Base-by-base conservation (phyloP, 1,284 basidiomycete species). In the Heliocybe sulcata region DNA sequence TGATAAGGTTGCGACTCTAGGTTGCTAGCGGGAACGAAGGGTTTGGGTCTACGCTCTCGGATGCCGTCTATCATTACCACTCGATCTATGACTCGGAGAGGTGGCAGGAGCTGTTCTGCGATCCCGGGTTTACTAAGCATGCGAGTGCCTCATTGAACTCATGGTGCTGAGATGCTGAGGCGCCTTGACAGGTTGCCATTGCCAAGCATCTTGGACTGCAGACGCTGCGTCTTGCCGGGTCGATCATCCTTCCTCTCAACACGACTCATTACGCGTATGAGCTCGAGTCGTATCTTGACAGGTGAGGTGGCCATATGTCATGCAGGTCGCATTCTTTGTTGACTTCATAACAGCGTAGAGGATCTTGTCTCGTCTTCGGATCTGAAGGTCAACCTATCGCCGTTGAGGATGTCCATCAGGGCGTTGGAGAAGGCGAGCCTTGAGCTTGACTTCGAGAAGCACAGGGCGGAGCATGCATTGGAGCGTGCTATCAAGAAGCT, bases 11-110 rank as follows among this genome's bases (percentile, higher is more conserved):
- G 50, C 25, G 29, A 3, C 12, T 31, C 12, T 51, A 81, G 79
- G 69, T 82, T 52, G 74, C 83, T 22, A 80, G 80, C 58, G 67
- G 73, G 42, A 72, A 83, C 60, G 71, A 77, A 51, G 80, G 80
- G 4, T 86, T 85, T 59, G 62, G 65, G 1, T 63, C 64, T 3
- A 75, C 76, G 19, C 64, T 64, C 16, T 68, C 69, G 49, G 86
- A 89, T 61, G 74, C 90, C 1, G 81, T 84, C 2, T 90, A 89
- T 63, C 88, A 90, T 65, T 90, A 89, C 64, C 83, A 87, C 67
- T 87, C 84, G 9, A 77, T 90, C 59, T 93, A 83, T 65, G 91
- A 93, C 67, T 80, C 81, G 6, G 77, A 83, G 62, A 70, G 76
- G 51, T 93, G 86, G 87, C 81, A 86, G 68, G 80, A 86, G 58